Percentiles rank a stretch among this genome's conserved stretches.
Conservation (phyloP, 768 basidiomycete genomes). For the Inosperma sp. region DNA sequence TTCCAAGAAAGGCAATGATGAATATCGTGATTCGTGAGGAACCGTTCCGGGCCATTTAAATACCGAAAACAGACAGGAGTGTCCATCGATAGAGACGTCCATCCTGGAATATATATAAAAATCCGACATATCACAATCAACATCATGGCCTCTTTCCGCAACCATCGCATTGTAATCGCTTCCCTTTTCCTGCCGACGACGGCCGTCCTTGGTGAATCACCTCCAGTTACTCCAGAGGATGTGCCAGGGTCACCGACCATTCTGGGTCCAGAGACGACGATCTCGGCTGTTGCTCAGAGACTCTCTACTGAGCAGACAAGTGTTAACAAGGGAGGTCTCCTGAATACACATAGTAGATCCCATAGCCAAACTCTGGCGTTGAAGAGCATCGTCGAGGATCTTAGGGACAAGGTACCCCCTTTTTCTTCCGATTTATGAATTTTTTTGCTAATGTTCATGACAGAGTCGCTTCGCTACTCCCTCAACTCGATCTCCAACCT, state of each 20-base stretch:
- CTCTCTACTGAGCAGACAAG: conserved; percentile 16
- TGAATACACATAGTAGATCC: conserved; percentile 21
- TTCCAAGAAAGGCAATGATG: too few species aligned
- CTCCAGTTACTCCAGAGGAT: conserved; percentile 46
- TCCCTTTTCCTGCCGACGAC: conserved; percentile 82
- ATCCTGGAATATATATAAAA: too few species aligned
- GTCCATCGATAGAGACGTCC: too few species aligned
- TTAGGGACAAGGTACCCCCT: conserved; percentile 55
- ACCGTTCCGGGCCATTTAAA: too few species aligned
- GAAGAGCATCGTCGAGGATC: conserved; percentile 76
- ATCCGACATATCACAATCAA: too few species aligned
- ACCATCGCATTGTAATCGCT: conserved; percentile 73
- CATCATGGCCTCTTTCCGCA: conserved; percentile 68
- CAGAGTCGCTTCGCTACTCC: conserved; percentile 38
- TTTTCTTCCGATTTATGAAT: background rate
- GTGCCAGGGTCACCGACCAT: conserved; percentile 12
- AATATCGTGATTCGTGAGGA: too few species aligned
- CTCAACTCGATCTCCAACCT: conserved; percentile 34
- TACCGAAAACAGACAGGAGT: too few species aligned
- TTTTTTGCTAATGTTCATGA: conserved; percentile 17
- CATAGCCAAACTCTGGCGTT: conserved; percentile 37
- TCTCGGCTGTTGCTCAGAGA: conserved; percentile 23
- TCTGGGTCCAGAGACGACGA: conserved; percentile 14
- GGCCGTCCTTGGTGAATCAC: conserved; percentile 56
- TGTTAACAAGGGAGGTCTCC: background rate